Conservation (phyloP, 176 grass and related monocot genomes). For the Dendrocalamus sinicus region DNA sequence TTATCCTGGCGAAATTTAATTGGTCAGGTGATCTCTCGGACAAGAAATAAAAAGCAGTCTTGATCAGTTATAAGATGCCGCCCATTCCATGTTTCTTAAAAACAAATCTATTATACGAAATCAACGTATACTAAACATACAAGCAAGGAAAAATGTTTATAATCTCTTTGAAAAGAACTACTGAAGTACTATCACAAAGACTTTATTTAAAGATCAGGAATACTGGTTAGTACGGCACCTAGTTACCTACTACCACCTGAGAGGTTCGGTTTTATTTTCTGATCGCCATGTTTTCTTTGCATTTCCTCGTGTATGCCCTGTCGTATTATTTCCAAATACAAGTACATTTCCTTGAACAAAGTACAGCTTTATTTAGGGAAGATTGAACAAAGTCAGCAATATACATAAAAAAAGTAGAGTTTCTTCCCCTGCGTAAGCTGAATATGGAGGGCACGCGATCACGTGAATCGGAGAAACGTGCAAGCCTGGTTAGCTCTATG, state of each 20-base stretch:
- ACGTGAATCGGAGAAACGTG: not conserved
- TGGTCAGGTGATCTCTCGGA: too few relatives aligned
- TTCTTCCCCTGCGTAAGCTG: not conserved
- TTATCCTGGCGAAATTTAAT: too few relatives aligned
- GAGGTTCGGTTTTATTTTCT: not conserved
- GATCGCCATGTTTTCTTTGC: not conserved
- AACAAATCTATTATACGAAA: too few relatives aligned
- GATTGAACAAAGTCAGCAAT: not conserved
- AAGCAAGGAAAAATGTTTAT: too few relatives aligned
- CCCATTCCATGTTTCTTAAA: too few relatives aligned
- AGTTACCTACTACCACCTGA: not conserved
- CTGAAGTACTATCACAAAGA: too few relatives aligned
- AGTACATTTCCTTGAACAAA: not conserved
- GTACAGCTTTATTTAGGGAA: not conserved
- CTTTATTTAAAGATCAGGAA: too few relatives aligned
- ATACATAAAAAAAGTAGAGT: not conserved
- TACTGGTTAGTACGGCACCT: not conserved
- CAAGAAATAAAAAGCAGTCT: too few relatives aligned
- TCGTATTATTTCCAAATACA: not conserved
- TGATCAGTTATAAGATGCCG: too few relatives aligned
- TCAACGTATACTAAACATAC: too few relatives aligned
- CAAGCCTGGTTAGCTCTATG: not conserved
- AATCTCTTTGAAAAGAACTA: too few relatives aligned
- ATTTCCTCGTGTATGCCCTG: not conserved
- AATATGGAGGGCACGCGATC: not conserved